Evolutionary conservation across 495 filamentous ascomycete genomes (phyloP).

Genomic region (Penicillium simplicissimum): DNA sequence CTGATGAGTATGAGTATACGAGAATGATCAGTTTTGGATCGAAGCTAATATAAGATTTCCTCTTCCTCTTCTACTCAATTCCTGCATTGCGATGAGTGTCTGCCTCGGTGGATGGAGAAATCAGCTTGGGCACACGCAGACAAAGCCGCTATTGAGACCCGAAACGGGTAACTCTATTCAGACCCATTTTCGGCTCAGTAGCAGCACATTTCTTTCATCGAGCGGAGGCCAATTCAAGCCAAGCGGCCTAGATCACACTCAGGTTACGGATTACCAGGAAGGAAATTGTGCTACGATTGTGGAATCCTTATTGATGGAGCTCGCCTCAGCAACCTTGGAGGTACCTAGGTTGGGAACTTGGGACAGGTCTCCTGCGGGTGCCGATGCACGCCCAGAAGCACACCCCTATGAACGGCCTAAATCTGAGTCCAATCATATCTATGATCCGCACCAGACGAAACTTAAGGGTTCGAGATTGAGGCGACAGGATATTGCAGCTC

Average conservation of each 20-base stretch:
- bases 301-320: background rate
- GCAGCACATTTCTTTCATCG: background rate
- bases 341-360: too few species aligned
- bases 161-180: slow-evolving; percentile 5
- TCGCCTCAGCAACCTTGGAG: background rate
- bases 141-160: slow-evolving; percentile 13
- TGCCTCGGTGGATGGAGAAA: background rate
- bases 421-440: too few species aligned
- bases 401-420: too few species aligned
- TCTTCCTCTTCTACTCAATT: too few species aligned
- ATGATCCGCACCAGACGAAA: too few species aligned
- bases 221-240: background rate
- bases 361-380: too few species aligned
- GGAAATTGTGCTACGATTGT: background rate
- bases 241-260: background rate
- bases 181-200: background rate
- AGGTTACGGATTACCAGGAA: background rate
- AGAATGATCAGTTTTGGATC: background rate
- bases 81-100: too few species aligned
- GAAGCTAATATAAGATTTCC: background rate
- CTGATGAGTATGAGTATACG: background rate
- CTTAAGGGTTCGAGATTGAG: too few species aligned
- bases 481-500: too few species aligned
- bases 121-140: slow-evolving; percentile 1
- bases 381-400: too few species aligned